A percentile compares a stretch with the other conserved stretches of the same genome.
phyloP scores from a whole-genome alignment of 2,329 filamentous ascomycete genomes.

The Fusarium circinatum region DNA sequence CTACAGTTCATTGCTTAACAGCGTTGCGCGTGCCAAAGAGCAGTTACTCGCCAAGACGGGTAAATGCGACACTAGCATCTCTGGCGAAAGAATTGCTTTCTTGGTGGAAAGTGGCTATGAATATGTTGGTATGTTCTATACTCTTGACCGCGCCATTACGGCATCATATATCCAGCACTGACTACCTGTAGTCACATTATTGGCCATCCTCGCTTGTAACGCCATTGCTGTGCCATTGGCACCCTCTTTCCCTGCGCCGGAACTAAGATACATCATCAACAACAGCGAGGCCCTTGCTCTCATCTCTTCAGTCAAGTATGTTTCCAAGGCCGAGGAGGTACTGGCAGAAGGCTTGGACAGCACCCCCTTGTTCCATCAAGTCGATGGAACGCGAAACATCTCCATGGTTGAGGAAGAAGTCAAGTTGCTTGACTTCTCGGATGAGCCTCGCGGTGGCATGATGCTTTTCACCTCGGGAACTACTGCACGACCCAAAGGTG shows the following conservation, averaged over 20 bases:
- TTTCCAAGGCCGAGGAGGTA: slow-evolving; percentile 77
- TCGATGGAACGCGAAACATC: slow-evolving; percentile 73
- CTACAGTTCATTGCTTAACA: background rate
- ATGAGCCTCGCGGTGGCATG: slow-evolving; percentile 74
- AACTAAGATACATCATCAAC: slow-evolving; percentile 91
- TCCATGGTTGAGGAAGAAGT: slow-evolving; percentile 62
- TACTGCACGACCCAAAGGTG: slow-evolving; percentile 95
- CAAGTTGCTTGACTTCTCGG: slow-evolving; percentile 60
- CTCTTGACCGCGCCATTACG: rapidly evolving
- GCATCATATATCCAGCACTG: background rate
- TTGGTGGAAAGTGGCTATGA: slow-evolving; percentile 96
- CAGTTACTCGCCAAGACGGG: background rate
- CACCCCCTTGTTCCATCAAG: slow-evolving; percentile 69
- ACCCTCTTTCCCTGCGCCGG: slow-evolving; percentile 83
- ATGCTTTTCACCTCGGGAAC: slow-evolving; percentile 99
- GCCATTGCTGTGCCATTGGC: slow-evolving; percentile 92
- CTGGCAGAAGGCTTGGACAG: slow-evolving; percentile 71
- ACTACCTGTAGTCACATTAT: slow-evolving; percentile 76
- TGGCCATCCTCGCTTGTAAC: slow-evolving; percentile 85
- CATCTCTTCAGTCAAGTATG: slow-evolving; percentile 82
- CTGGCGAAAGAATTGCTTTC: slow-evolving; percentile 86
- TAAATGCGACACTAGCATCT: background rate
- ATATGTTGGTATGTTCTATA: slow-evolving; percentile 82
- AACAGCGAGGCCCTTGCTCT: slow-evolving; percentile 84
- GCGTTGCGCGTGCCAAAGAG: background rate